Percentiles rank a stretch among this genome's conserved stretches.
Evolutionary conservation across 192 early-diverging fungal genomes (phyloP).

Genomic region (Podila horticola): DNA sequence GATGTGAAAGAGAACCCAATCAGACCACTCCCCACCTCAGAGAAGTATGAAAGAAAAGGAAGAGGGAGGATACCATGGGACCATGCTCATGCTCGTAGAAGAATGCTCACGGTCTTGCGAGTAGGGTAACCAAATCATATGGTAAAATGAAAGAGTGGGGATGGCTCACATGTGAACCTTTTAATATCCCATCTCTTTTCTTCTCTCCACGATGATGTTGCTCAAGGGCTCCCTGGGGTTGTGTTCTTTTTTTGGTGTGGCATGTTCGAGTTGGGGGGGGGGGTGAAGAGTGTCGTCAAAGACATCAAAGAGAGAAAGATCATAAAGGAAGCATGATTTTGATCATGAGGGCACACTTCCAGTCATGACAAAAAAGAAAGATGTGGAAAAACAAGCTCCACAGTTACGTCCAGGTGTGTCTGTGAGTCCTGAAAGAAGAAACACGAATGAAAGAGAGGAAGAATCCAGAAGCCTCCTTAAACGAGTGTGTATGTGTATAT

Average conservation of each 20-base stretch:
- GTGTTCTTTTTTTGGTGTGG: too few relatives aligned
- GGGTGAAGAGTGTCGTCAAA: too few relatives aligned
- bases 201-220: conserved; percentile 1
- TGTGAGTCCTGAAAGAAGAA: not conserved
- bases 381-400: not conserved
- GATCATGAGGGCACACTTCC: not conserved
- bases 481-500: too few relatives aligned
- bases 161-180: too few relatives aligned
- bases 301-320: too few relatives aligned
- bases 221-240: not conserved
- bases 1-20: not conserved
- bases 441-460: not conserved
- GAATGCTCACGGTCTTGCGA: too few relatives aligned
- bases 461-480: not conserved
- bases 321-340: not conserved
- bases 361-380: not conserved
- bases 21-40: not conserved
- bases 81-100: too few relatives aligned
- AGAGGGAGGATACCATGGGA: not conserved
- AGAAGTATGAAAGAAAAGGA: not conserved
- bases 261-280: too few relatives aligned
- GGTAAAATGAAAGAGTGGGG: too few relatives aligned
- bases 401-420: too few relatives aligned
- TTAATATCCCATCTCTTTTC: too few relatives aligned
- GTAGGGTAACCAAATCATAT: too few relatives aligned